Base-by-base conservation (phyloP, 1,284 basidiomycete genomes). In the Fomitopsis pinicola region DNA sequence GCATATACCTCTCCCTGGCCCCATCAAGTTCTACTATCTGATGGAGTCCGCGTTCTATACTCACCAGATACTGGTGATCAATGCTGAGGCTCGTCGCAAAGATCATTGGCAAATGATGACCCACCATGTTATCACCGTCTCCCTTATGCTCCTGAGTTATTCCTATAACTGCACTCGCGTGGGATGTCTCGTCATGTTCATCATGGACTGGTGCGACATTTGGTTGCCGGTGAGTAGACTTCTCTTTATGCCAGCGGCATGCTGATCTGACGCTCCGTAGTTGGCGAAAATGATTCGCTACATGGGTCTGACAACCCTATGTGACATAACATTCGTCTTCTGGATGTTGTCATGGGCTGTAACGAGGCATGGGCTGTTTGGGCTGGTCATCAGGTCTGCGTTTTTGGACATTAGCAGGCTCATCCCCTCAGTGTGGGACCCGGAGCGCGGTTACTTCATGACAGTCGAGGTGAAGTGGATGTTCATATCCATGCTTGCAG, bases 21-120 rank as follows among this genome's bases (percentile, higher is more conserved):
- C 91, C 30, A 76, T 94, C 74, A 98, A 98, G 74, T 83, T 92
- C 69, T 97, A 96, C 75, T 98, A 99, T 73, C 86, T 99, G 46
- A 84, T 84, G 10, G 92, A 98, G 75, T 87, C 86, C n/a, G 93
- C 94, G 9, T 97, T 96, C 76, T 98, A 97, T 79, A 77, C 92
- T 62, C 95, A 98, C 72, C 94, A 97, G 76, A 80, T 97, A 19
- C 81, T 98, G 64, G 89, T 97, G 59, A 83, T 99, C 73, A 92
- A 98, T 74, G 89, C 94, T n/a, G 97, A 99, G 76, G 95, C 89
- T 54, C 83, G 87, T 59, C 83, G 97, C 60, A 95, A 94, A 72
- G 97, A 99, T 75, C 94, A 97, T 74, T 81, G 82, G 74, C 95
- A 98, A 76, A 99, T 98, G 97, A 91, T 98, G 81, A 80, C 87